Conservation (phyloP, 768 basidiomycete species). For the Russula foetens region DNA sequence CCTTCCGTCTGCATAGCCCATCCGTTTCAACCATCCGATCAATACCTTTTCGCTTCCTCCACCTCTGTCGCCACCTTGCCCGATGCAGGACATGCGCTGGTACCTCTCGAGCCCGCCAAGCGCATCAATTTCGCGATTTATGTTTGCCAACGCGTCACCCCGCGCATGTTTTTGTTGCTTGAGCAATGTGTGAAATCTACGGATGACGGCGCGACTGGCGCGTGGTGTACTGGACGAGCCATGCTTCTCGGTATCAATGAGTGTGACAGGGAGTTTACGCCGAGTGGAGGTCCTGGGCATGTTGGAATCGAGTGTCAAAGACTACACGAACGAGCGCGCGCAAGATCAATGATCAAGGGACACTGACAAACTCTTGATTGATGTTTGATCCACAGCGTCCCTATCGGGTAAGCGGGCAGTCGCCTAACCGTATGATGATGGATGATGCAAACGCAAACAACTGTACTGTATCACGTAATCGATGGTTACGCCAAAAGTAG, state of each 20-base stretch:
- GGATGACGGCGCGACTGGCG: constrained; percentile 65
- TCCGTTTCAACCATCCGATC: constrained; percentile 63
- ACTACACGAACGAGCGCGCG: background rate
- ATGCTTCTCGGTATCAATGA: constrained; percentile 17
- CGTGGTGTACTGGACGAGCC: constrained; percentile 44
- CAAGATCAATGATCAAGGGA: background rate
- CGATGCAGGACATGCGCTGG: constrained; percentile 74
- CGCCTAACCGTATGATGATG: too few species aligned
- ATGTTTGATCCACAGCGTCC: too few species aligned
- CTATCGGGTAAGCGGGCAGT: too few species aligned
- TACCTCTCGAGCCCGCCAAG: constrained; percentile 78
- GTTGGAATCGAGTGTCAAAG: background rate
- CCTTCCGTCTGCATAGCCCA: constrained; percentile 25
- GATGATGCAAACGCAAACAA: too few species aligned
- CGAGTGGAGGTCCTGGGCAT: constrained; percentile 40
- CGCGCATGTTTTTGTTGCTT: constrained; percentile 58
- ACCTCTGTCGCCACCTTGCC: constrained; percentile 74
- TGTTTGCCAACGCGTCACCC: constrained; percentile 35
- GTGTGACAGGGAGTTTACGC: constrained; percentile 40
- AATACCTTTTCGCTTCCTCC: constrained; percentile 83
- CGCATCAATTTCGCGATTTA: constrained; percentile 52
- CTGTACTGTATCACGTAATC: too few species aligned
- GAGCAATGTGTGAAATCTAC: constrained; percentile 71
- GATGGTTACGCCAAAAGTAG: too few species aligned
- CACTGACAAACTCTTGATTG: background rate